phyloP scores from a whole-genome alignment of 495 filamentous ascomycete species.

The Glutinoglossum americanum region DNA sequence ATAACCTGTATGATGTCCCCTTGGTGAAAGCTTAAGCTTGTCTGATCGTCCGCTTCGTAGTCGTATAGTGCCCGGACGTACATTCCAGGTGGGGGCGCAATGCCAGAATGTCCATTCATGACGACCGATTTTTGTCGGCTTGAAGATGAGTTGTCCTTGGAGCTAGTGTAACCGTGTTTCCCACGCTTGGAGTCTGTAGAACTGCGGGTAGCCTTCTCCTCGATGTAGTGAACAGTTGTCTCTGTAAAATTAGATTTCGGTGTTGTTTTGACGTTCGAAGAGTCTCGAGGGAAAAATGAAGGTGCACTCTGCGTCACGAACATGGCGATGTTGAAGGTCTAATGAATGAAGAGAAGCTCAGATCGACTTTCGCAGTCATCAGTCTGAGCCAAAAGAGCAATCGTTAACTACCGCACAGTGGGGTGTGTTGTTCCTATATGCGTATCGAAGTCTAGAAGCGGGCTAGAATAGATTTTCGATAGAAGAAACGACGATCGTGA shows the following conservation, averaged over 20 bases:
- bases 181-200: neutral
- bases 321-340: neutral
- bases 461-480: neutral
- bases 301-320: neutral
- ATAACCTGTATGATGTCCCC: constrained; percentile 96
- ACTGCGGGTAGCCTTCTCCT: neutral
- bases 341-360: neutral
- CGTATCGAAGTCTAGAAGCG: neutral
- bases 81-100: constrained; percentile 52
- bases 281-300: constrained; percentile 1
- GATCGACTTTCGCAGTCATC: constrained; percentile 1
- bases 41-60: constrained; percentile 90
- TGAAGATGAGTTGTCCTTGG: neutral
- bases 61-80: constrained; percentile 94
- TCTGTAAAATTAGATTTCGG: neutral
- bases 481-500: neutral
- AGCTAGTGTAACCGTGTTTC: neutral
- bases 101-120: constrained; percentile 52
- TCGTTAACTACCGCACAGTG: neutral
- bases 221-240: neutral
- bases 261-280: neutral
- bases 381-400: neutral
- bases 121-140: constrained; percentile 9
- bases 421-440: neutral
- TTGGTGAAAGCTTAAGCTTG: constrained; percentile 84